Evolutionary conservation across 176 grass and related monocot species (phyloP).

Genomic region (Stipa capillata): DNA sequence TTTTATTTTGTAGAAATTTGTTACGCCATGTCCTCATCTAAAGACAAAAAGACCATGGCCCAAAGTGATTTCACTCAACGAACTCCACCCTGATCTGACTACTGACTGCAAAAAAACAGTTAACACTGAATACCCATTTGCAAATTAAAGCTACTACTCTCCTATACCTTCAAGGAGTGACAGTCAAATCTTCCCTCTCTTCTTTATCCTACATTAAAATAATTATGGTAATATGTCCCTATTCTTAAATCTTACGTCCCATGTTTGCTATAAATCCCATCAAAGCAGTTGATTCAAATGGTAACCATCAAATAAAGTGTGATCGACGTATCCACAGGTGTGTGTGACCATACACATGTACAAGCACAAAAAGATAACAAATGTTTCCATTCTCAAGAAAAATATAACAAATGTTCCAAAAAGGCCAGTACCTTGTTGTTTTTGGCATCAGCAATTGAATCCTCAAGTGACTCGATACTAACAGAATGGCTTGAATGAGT

Average conservation of each 20-base stretch:
- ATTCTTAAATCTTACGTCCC: not conserved
- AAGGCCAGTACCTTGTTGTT: slow-evolving; percentile 42
- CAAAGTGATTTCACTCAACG: not conserved
- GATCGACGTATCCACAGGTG: not conserved
- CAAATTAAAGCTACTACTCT: not conserved
- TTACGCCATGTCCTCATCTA: too few species aligned
- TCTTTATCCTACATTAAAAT: not conserved
- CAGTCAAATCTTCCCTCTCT: not conserved
- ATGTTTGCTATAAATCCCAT: not conserved
- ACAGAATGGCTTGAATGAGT: slow-evolving; percentile 42
- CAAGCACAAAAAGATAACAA: not conserved
- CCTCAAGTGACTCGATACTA: slow-evolving; percentile 35
- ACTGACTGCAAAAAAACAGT: not conserved
- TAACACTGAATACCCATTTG: not conserved
- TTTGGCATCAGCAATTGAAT: slow-evolving; percentile 49
- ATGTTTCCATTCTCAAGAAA: not conserved
- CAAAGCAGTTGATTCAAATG: not conserved
- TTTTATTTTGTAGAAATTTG: not conserved
- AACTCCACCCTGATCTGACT: not conserved
- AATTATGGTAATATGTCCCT: not conserved
- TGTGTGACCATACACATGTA: not conserved
- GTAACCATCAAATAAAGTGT: not conserved
- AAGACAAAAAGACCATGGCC: too few species aligned
- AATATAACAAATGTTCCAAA: not conserved
- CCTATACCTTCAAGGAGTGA: not conserved